phyloP scores from a whole-genome alignment of 129 eudicot species.

The Smallanthus sonchifolius region DNA sequence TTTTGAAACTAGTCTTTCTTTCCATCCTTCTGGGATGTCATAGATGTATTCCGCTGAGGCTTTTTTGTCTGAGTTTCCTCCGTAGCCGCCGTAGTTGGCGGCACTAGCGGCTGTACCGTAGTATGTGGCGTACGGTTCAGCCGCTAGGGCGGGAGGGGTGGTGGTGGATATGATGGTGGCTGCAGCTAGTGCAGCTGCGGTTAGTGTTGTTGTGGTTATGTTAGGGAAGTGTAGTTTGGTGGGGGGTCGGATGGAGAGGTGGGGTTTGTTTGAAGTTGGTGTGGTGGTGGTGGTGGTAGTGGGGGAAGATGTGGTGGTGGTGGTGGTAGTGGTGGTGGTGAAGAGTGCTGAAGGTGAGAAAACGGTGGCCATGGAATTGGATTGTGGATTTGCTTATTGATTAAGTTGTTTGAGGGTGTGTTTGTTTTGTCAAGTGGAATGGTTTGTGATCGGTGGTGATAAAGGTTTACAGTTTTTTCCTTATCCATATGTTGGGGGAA shows the following conservation, averaged over 20 bases:
- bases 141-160: slow-evolving; percentile 39
- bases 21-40: slow-evolving; percentile 95
- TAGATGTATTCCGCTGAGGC: slow-evolving; percentile 87
- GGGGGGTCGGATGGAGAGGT: slow-evolving; percentile 41
- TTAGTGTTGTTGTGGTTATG: slow-evolving; percentile 48
- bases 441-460: too few species aligned
- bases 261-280: slow-evolving; percentile 37
- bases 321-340: slow-evolving; percentile 50
- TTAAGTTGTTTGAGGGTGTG: slow-evolving; percentile 26
- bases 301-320: slow-evolving; percentile 38
- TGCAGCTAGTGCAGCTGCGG: slow-evolving; percentile 34
- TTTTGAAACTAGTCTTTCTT: slow-evolving; percentile 76
- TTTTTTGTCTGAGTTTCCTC: slow-evolving; percentile 84
- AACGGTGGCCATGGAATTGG: slow-evolving; percentile 68
- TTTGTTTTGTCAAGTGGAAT: background rate
- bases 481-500: too few species aligned
- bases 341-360: slow-evolving; percentile 85
- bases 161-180: slow-evolving; percentile 43
- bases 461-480: too few species aligned
- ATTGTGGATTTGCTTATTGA: slow-evolving; percentile 29
- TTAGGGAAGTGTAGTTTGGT: slow-evolving; percentile 33
- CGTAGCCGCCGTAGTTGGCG: slow-evolving; percentile 94
- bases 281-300: slow-evolving; percentile 31
- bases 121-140: slow-evolving; percentile 49
- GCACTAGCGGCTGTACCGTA: slow-evolving; percentile 98